These are phyloP conservation scores for Euphorbia pulcherrima DNA, from an alignment of 345 rosid genomes.

Conservation along the genomic window DNA sequence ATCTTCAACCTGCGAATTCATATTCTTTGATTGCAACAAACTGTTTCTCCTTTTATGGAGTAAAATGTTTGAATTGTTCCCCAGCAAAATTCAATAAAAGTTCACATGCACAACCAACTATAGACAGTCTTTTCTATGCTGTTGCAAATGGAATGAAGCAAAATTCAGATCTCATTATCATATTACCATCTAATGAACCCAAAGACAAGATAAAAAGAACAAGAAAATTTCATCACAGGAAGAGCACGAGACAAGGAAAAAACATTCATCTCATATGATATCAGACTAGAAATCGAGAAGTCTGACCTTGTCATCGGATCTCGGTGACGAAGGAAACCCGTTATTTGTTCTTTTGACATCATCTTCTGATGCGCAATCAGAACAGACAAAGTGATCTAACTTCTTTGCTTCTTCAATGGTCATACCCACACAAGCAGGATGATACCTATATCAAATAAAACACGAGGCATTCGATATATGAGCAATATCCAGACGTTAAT, in stretches of 20 bases:
- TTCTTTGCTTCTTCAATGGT: constrained; percentile 73
- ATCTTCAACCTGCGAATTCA: neutral
- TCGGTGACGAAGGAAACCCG: constrained; percentile 52
- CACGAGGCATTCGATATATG: neutral
- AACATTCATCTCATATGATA: neutral
- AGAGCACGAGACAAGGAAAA: neutral
- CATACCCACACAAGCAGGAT: constrained; percentile 86
- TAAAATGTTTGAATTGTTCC: neutral
- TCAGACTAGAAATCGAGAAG: constrained; percentile 6
- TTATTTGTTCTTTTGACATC: constrained; percentile 58
- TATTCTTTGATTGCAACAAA: neutral
- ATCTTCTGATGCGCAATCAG: constrained; percentile 61
- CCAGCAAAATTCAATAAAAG: neutral
- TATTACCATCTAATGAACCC: constrained; percentile 3
- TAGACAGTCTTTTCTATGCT: neutral
- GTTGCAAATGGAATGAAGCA: neutral
- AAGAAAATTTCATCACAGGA: neutral
- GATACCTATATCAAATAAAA: constrained; percentile 53
- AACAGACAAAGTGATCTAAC: constrained; percentile 67
- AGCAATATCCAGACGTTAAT: neutral
- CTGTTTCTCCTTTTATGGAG: neutral
- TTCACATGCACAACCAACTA: neutral
- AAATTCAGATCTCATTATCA: neutral
- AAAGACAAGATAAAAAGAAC: constrained; percentile 4
- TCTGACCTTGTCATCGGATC: constrained; percentile 48